These are phyloP conservation scores for Hirschfeldia incana DNA, from an alignment of 345 rosid genomes.

Conservation along the genomic window DNA sequence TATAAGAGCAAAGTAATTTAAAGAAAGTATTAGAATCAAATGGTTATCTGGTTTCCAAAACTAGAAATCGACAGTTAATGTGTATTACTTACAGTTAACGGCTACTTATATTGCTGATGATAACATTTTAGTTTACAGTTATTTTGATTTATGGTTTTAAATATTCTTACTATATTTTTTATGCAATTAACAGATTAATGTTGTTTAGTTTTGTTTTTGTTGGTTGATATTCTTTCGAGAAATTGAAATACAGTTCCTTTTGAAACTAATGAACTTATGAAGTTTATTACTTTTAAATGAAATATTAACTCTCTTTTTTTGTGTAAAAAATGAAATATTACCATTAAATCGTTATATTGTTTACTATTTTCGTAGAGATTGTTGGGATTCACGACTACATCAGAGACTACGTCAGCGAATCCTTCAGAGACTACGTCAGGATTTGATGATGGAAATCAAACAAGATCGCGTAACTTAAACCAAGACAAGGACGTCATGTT, in stretches of 20 bases:
- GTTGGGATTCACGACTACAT: no score
- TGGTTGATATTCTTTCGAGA: not conserved
- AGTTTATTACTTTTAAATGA: not conserved
- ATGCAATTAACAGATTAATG: not conserved
- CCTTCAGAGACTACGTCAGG: no score
- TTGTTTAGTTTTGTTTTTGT: not conserved
- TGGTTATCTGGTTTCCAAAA: not conserved
- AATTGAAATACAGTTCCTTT: not conserved
- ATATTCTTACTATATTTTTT: not conserved
- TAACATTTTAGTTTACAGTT: not conserved
- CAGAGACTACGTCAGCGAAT: no score
- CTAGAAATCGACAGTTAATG: not conserved
- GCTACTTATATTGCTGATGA: not conserved
- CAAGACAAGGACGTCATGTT: no score
- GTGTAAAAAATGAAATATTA: not conserved
- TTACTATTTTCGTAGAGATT: not conserved
- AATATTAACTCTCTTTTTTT: not conserved
- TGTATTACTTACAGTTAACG: not conserved
- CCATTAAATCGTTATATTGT: not conserved
- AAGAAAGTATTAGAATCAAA: constrained; percentile 13
- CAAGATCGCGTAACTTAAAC: no score
- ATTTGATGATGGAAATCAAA: no score
- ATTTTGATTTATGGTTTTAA: not conserved
- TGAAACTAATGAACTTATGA: not conserved
- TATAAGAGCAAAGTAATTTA: not conserved